Evolutionary conservation across 768 basidiomycete genomes (phyloP).

Genomic region (Mycena venus): DNA sequence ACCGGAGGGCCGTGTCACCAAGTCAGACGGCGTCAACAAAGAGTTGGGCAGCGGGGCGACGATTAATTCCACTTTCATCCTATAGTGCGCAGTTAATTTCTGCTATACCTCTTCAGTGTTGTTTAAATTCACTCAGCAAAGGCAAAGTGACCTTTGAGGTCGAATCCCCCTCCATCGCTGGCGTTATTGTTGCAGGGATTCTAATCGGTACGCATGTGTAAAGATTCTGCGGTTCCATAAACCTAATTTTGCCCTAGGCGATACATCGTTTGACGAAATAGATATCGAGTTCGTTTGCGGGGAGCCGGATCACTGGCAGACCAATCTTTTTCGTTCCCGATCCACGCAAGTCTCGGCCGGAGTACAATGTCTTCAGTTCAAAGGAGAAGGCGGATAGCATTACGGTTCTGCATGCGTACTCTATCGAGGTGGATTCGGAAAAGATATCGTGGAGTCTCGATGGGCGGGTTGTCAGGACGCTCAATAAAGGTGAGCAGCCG

Average conservation of each 20-base stretch:
- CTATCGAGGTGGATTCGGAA: constrained; percentile 55
- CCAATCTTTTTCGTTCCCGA: constrained; percentile 55
- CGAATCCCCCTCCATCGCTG: constrained; percentile 45
- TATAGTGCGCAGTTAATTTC: constrained; percentile 38
- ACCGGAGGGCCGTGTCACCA: constrained; percentile 41
- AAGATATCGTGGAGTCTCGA: constrained; percentile 58
- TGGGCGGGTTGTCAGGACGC: constrained; percentile 46
- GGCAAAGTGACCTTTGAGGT: constrained; percentile 53
- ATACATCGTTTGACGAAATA: constrained; percentile 51
- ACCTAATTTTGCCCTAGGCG: not conserved
- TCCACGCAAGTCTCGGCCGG: constrained; percentile 43
- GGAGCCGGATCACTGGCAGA: constrained; percentile 54
- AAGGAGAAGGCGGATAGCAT: constrained; percentile 44
- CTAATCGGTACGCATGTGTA: constrained; percentile 47
- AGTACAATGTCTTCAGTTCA: constrained; percentile 53
- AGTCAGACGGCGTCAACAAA: constrained; percentile 44
- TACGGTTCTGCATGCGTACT: constrained; percentile 46
- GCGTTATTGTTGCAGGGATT: constrained; percentile 57
- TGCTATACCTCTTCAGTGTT: not conserved
- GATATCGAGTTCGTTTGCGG: constrained; percentile 59
- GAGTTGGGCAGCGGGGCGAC: constrained; percentile 50
- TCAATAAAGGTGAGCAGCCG: constrained; percentile 38
- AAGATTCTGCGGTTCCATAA: not conserved
- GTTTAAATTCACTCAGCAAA: constrained; percentile 37
- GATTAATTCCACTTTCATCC: constrained; percentile 50